Conservation (phyloP, 352 stramenopile genomes). For the Phytopythium delawarense region DNA sequence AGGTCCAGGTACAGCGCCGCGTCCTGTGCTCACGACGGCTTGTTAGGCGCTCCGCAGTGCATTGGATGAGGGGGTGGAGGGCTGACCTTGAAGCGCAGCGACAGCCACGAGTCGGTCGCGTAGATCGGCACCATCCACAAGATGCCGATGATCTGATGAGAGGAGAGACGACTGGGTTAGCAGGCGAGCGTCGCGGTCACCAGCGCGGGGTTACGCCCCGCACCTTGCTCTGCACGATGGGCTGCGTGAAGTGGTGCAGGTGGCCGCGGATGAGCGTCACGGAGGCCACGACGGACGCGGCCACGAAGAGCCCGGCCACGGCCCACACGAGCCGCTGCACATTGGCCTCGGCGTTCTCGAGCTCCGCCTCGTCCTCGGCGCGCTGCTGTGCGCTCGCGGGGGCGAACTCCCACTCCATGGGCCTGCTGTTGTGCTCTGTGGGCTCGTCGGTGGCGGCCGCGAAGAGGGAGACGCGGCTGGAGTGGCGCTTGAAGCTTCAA, state of each 20-base stretch:
- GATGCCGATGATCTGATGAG: conserved; percentile 93
- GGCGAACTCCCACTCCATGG: conserved; percentile 9
- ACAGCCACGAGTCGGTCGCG: conserved; percentile 95
- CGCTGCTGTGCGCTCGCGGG: conserved; percentile 3
- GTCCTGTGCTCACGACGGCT: conserved; percentile 15
- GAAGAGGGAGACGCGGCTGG: not conserved
- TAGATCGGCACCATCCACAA: conserved; percentile 99
- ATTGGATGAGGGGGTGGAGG: not conserved
- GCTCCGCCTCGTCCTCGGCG: conserved; percentile 6
- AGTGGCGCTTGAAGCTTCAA: conserved; percentile 1
- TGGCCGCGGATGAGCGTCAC: conserved; percentile 91
- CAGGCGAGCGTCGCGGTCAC: no score
- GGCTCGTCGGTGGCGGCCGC: not conserved
- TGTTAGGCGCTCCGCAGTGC: not conserved
- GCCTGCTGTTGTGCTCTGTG: not conserved
- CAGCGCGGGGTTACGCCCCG: not conserved
- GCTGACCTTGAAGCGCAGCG: conserved; percentile 92
- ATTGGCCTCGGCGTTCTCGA: conserved; percentile 34
- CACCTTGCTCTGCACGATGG: conserved; percentile 94
- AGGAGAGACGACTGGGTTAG: no score
- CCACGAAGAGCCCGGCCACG: conserved; percentile 90
- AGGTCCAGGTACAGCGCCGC: conserved; percentile 91
- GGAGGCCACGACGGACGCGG: conserved; percentile 84
- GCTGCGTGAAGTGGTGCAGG: conserved; percentile 89
- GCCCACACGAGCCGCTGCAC: conserved; percentile 75